Evolutionary conservation across 345 rosid genomes (phyloP), one percentile per base, ranked within the genome.

Genomic region (Eucalyptus erythrocorys): DNA sequence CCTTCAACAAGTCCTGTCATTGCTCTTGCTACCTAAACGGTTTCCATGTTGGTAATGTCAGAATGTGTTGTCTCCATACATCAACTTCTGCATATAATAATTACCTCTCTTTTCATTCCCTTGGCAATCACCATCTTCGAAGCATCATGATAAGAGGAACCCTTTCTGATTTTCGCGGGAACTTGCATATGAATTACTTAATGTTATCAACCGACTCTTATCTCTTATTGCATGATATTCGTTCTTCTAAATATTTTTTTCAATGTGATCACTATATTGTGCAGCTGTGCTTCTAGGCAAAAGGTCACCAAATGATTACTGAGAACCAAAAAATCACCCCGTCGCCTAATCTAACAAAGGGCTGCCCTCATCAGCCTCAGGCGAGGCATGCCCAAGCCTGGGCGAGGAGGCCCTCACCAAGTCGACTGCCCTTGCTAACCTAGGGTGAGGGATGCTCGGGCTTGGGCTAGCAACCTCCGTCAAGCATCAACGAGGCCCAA

Each of bases 381-480:
- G 21, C 21, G 3, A 16, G 53, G 21, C 0, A 50, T 50, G 53
- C 53, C 0, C 0, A 7, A 7, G 7, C 53, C 21, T 16, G 4
- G 53, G 53, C 7, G 2, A 50, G 53, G 53, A 13, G 0, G 53
- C 21, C 53, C 19, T 5, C 3, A 0, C 53, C 0, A 14, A 0
- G 3, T 49, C 19, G 53, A 19, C 3, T 15, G 7, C 17, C 53
- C 53, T 49, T 49, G 53, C 53, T 15, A 49, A 2, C 0, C 7
- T 15, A 49, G 53, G 19, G 53, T 49, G 1, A 49, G 53, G 53
- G 53, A 49, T 49, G 51, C 51, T 2, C 16, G 1, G 1, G 50
- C 50, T 0, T 48, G 5, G 50, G 50, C 50, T 13, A 1, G 50
- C 1, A 1, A 48, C 15, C 50, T 13, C 1, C 1, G 1, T 1